These are phyloP conservation scores for Thymus mandschuricus DNA, from an alignment of 257 asterid species.

Conservation along the genomic window DNA sequence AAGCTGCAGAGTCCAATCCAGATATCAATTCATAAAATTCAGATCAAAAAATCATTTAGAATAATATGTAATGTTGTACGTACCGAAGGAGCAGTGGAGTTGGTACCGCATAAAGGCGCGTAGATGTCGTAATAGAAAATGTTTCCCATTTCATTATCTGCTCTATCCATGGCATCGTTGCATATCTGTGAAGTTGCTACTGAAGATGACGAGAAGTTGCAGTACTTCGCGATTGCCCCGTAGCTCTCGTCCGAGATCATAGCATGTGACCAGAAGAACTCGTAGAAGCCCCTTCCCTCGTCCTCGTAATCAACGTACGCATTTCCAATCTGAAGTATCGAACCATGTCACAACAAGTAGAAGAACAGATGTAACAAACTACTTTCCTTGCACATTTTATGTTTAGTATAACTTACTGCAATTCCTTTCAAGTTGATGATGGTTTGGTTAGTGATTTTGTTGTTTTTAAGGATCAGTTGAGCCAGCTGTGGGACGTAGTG, in stretches of 20 bases:
- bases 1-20: too few species aligned
- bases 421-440: constrained; percentile 57
- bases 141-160: constrained; percentile 15
- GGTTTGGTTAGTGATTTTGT: constrained; percentile 49
- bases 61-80: too few species aligned
- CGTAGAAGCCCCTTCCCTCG: constrained; percentile 35
- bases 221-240: constrained; percentile 37
- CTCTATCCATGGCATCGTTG: background rate
- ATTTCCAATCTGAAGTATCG: constrained; percentile 54
- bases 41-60: too few species aligned
- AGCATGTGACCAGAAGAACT: constrained; percentile 52
- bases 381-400: background rate
- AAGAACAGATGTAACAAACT: background rate
- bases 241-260: constrained; percentile 56
- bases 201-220: constrained; percentile 42
- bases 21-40: too few species aligned
- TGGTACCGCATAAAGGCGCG: constrained; percentile 48
- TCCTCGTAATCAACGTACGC: constrained; percentile 43
- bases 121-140: constrained; percentile 46
- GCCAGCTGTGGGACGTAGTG: constrained; percentile 79
- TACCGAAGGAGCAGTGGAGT: constrained; percentile 21
- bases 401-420: constrained; percentile 42
- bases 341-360: background rate
- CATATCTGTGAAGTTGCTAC: constrained; percentile 30
- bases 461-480: constrained; percentile 48